Conservation (phyloP, 106 monocot species). For the Platanthera zijinensis region DNA sequence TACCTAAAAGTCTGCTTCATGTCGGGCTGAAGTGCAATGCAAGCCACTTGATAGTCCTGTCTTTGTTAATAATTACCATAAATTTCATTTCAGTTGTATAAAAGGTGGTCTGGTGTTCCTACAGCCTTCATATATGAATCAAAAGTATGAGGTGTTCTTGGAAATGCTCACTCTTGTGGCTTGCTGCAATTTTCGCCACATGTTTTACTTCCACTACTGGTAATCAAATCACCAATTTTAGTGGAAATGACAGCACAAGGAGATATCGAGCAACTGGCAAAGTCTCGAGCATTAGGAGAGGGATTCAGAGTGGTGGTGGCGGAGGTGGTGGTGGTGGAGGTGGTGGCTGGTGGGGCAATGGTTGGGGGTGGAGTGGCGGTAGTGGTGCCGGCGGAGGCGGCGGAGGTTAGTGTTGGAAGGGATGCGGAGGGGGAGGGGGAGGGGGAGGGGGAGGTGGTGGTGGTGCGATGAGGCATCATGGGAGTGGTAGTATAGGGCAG, state of each 20-base stretch:
- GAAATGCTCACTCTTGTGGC: not conserved
- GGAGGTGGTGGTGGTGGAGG: not conserved
- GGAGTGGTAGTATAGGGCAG: not conserved
- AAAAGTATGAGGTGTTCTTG: conserved; percentile 1
- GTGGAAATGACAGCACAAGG: not conserved
- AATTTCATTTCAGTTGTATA: conserved; percentile 5
- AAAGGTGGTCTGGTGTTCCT: not conserved
- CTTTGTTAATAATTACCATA: conserved; percentile 12
- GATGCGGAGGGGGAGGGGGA: conserved; percentile 2
- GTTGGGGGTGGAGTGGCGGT: not conserved
- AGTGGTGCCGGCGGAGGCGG: not conserved
- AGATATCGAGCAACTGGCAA: not conserved
- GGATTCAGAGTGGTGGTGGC: not conserved
- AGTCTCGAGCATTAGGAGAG: not conserved
- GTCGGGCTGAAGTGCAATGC: conserved; percentile 15
- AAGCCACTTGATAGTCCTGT: not conserved
- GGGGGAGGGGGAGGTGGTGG: conserved; percentile 9
- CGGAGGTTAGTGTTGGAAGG: not conserved
- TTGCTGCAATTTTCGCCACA: not conserved
- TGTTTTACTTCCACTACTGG: not conserved
- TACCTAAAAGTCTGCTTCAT: conserved; percentile 1
- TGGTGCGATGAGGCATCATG: not conserved
- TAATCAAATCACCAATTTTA: not conserved
- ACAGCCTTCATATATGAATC: too few relatives aligned
- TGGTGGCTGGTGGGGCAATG: conserved; percentile 1